Evolutionary conservation across 345 rosid genomes (phyloP), one percentile per base, ranked within the genome.

Genomic region (Citrus unshiu): DNA sequence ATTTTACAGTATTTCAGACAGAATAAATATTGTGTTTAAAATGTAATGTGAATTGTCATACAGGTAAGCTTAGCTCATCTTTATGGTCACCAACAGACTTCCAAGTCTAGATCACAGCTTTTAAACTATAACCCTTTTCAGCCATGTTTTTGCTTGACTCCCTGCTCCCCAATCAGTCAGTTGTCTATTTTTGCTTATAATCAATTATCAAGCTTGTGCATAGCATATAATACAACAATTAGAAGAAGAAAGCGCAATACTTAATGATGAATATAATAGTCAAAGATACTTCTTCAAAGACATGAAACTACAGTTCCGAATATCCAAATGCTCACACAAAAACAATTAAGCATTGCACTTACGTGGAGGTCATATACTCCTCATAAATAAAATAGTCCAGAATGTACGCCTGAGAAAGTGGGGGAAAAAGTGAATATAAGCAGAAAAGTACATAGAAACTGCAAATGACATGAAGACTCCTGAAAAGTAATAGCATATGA

Each of bases 281-380:
- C 46, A 72, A 56, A 18, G 22, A 56, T 22, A 10, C 59, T 72
- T 32, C 37, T 32, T 56, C 19, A 2, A 12, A 68, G 54, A 68
- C 40, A 29, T 30, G 43, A 72, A 72, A 72, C 12, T 12, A 58
- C 4, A 54, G 27, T 54, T n/a, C 30, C 2, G 4, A 76, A n/a
- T 51, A 66, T n/a, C 72, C 35, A 49, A 54, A 73, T n/a, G 43
- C 68, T 64, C 32, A 72, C 62, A 62, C 32, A 64, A 8, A 69
- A 72, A 73, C 78, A 46, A 37, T 35, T 30, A 74, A 7, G 72
- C 54, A 75, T 64, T 30, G 75, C 64, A 90, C 97, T 92, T 91
- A 96, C 89, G 99, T 94, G 73, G 98, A 87, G 80, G 95, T 90
- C 98, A 96, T 94, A 80, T 92, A 94, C 83, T 96, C 97, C 78